phyloP scores from a whole-genome alignment of 352 stramenopile genomes.

The Thraustotheca clavata region DNA sequence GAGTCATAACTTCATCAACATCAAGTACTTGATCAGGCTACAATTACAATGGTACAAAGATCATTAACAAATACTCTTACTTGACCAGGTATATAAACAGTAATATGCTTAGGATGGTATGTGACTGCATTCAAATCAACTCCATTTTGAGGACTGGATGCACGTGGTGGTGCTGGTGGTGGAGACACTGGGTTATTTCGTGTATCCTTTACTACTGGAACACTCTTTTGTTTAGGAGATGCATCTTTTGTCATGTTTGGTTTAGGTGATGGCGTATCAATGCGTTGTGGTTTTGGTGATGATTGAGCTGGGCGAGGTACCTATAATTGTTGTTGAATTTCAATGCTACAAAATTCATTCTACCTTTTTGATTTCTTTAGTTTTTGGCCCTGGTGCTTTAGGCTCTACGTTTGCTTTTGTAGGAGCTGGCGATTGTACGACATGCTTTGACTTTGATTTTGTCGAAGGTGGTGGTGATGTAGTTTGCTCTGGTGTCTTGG shows the following conservation, averaged over 20 bases:
- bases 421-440: background rate
- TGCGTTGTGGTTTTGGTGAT: background rate
- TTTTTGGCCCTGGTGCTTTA: background rate
- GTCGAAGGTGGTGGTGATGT: background rate
- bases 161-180: too few species aligned
- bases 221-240: too few species aligned
- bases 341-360: too few species aligned
- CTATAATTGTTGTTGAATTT: too few species aligned
- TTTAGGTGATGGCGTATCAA: background rate
- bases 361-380: too few species aligned
- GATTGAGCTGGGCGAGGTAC: background rate
- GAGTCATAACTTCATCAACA: slow-evolving; percentile 18
- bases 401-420: background rate
- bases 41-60: background rate
- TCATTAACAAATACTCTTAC: background rate
- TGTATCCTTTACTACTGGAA: too few species aligned
- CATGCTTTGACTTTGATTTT: background rate
- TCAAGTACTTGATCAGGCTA: slow-evolving; percentile 18
- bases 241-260: too few species aligned
- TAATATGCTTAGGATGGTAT: slow-evolving; percentile 17
- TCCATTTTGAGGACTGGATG: background rate
- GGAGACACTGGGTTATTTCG: too few species aligned
- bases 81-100: slow-evolving; percentile 14
- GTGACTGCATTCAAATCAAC: background rate
- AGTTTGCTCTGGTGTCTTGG: too few species aligned